Evolutionary conservation across 371 early-diverging fungal species (phyloP), one percentile per base, ranked within the genome.

Genomic region (Mortierella sp.): DNA sequence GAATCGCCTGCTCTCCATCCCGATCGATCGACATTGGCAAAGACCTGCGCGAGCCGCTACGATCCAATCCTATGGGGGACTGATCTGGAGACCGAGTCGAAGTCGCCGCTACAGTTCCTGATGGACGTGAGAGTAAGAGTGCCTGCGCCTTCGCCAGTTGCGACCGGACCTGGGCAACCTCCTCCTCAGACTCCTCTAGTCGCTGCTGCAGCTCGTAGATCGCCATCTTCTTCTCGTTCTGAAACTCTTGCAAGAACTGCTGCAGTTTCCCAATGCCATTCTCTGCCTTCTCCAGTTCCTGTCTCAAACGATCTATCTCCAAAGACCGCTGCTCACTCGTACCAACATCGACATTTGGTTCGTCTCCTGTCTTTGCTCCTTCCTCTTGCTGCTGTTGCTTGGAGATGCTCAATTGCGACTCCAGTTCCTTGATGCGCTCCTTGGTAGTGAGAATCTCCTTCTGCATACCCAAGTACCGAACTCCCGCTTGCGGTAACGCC

Each of bases 211-310:
- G 58, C 55, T 81, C 77, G 11, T 22, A 37, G 13, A 81, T 70
- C 6, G 81, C 77, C n/a, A 2, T 50, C 63, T 66, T 81, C 53
- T 81, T 77, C 58, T 81, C 81, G 50, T 73, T 73, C 68, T 81
- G 81, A 61, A 81, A 81, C 71, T 81, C 81, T 14, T 81, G 77
- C 7, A 81, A 53, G 52, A 81, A 81, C 65, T 81, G 81, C 47
- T 77, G 81, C 44, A 81, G 48, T 61, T 74, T 76, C 63, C 55
- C 48, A 24, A 76, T 66, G 22, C 68, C 77, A 6, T 70, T 52
- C 61, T 81, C 77, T 5, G 77, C 73, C 22, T 26, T 64, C 0
- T 44, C 43, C 48, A 81, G 63, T 43, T 81, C 70, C 24, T 64
- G 52, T n/a, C 44, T 47, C 45, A 81, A 31, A 3, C 66, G 70